A percentile compares a stretch with the other conserved stretches of the same genome.
phyloP scores from a whole-genome alignment of 192 early-diverging fungal genomes.

The Coemansia nantahalensis region DNA sequence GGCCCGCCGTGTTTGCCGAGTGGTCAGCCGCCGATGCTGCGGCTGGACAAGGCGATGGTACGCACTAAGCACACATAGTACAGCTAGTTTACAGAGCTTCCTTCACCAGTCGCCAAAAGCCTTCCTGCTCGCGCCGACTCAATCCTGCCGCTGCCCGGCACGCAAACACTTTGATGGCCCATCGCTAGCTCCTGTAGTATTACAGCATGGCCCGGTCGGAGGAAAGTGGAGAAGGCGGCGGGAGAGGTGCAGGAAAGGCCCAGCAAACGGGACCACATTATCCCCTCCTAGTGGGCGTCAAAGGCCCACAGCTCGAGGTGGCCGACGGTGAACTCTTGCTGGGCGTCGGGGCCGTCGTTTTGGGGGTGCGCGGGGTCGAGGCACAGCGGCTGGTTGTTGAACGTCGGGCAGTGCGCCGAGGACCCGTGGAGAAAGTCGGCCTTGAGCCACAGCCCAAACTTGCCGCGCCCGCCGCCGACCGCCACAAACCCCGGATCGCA shows the following conservation, averaged over 20 bases:
- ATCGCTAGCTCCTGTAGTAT: no score
- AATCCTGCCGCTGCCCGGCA: no score
- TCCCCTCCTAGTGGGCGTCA: constrained; percentile 9
- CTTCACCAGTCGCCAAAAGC: no score
- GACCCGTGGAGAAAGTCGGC: constrained; percentile 67
- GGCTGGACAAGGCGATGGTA: no score
- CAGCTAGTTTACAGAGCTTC: no score
- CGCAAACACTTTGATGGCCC: no score
- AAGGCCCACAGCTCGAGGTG: constrained; percentile 53
- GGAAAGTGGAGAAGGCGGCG: not conserved
- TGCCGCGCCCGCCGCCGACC: constrained; percentile 75
- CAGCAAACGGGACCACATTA: no score
- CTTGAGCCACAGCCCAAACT: constrained; percentile 75
- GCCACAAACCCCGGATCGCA: constrained; percentile 73
- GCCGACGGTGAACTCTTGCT: constrained; percentile 48
- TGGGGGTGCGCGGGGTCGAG: constrained; percentile 26
- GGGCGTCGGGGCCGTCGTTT: constrained; percentile 35
- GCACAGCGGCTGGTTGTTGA: constrained; percentile 69
- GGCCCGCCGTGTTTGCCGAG: not conserved
- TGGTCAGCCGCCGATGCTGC: not conserved
- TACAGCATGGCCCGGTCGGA: no score
- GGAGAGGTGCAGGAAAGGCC: no score
- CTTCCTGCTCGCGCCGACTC: no score
- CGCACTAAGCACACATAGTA: no score
- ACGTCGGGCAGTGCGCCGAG: constrained; percentile 66